Percentiles rank a stretch among this genome's conserved stretches.
Conservation (phyloP, 805 yeast species). For the Schwanniomyces vanrijiae region DNA sequence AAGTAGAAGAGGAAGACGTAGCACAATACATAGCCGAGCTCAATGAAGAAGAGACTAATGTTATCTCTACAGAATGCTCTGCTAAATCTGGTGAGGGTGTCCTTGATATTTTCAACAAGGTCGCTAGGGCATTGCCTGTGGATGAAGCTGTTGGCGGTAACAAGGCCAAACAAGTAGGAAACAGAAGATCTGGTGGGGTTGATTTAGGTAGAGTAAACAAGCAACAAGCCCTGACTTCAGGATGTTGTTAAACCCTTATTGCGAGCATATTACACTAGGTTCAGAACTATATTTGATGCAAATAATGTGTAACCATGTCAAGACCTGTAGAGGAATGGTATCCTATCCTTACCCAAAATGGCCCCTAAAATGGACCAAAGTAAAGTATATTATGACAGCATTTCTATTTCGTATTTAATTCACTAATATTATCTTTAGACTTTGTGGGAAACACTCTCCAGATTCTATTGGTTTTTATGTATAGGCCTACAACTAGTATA, state of each 20-base stretch:
- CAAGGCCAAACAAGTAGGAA: slow-evolving; percentile 24
- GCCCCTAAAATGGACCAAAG: not conserved
- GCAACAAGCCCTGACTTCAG: slow-evolving; percentile 18
- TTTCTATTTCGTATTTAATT: not conserved
- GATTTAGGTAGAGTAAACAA: slow-evolving; percentile 32
- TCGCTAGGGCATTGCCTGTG: slow-evolving; percentile 43
- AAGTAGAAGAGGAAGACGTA: slow-evolving; percentile 44
- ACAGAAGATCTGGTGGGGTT: slow-evolving; percentile 33
- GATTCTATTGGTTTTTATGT: not conserved
- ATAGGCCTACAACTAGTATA: not conserved
- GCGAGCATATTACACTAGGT: not conserved
- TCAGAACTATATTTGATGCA: not conserved
- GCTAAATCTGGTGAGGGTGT: slow-evolving; percentile 47
- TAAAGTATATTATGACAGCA: not conserved
- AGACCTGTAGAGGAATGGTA: not conserved
- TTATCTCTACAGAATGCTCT: slow-evolving; percentile 41
- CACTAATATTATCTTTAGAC: not conserved
- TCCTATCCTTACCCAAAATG: too few species aligned
- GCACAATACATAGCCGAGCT: slow-evolving; percentile 41
- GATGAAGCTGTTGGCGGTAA: slow-evolving; percentile 32
- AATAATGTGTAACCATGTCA: not conserved
- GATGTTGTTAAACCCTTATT: slow-evolving; percentile 24
- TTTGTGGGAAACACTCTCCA: not conserved
- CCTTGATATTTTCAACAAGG: slow-evolving; percentile 37
- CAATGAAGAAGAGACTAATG: slow-evolving; percentile 46